Evolutionary conservation across 768 basidiomycete species (phyloP).

Genomic region (Lentinula edodes): DNA sequence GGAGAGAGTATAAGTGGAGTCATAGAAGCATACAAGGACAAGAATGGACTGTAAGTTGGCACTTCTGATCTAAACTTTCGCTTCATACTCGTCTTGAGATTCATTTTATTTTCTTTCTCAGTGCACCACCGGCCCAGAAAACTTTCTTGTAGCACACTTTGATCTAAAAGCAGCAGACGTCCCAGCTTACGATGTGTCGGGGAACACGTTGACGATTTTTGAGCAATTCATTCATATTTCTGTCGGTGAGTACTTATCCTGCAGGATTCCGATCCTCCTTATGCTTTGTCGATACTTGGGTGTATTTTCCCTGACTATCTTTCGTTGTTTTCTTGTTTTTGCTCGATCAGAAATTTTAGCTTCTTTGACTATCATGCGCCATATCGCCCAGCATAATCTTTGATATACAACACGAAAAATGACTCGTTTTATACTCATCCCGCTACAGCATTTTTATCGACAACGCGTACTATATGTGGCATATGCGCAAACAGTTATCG

Average conservation of each 20-base stretch:
- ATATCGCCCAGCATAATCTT: slow-evolving; percentile 48
- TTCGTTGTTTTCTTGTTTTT: slow-evolving; percentile 29
- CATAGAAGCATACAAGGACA: slow-evolving; percentile 49
- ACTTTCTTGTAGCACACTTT: slow-evolving; percentile 59
- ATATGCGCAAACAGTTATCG: background rate
- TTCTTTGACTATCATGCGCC: slow-evolving; percentile 58
- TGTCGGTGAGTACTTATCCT: slow-evolving; percentile 43
- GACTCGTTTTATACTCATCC: background rate
- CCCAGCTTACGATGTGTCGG: slow-evolving; percentile 54
- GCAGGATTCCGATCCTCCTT: slow-evolving; percentile 1
- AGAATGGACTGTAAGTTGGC: slow-evolving; percentile 69
- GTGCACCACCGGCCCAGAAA: slow-evolving; percentile 50
- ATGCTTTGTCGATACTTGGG: background rate
- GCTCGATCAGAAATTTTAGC: slow-evolving; percentile 45
- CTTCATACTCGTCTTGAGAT: slow-evolving; percentile 1
- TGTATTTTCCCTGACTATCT: slow-evolving; percentile 10
- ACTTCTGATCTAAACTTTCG: slow-evolving; percentile 3
- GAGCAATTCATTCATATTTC: slow-evolving; percentile 49
- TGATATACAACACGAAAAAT: background rate
- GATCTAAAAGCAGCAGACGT: slow-evolving; percentile 51
- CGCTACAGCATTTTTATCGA: background rate
- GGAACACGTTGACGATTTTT: slow-evolving; percentile 56
- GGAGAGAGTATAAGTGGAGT: slow-evolving; percentile 67
- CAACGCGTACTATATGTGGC: background rate
- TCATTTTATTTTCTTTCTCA: slow-evolving; percentile 16